These are phyloP conservation scores for Candida peoriensis DNA, from an alignment of 805 yeast genomes.

Conservation along the genomic window DNA sequence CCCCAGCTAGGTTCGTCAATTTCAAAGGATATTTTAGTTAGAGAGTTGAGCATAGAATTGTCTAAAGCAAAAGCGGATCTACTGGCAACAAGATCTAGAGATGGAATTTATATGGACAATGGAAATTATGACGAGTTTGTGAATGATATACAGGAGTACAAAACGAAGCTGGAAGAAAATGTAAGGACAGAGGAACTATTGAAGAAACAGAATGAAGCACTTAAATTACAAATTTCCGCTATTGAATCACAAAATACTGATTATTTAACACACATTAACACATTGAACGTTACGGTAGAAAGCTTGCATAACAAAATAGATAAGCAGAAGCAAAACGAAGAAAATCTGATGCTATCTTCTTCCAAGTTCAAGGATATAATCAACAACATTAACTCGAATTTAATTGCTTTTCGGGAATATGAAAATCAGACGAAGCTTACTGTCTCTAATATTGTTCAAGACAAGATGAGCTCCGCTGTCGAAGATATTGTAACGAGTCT, in stretches of 20 bases:
- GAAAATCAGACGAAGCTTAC: slow-evolving; percentile 18
- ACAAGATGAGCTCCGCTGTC: slow-evolving; percentile 3
- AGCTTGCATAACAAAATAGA: slow-evolving; percentile 26
- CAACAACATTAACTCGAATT: slow-evolving; percentile 25
- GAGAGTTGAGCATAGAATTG: slow-evolving; percentile 41
- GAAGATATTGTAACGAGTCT: slow-evolving; percentile 5
- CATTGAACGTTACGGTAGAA: slow-evolving; percentile 24
- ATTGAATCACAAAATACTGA: slow-evolving; percentile 19
- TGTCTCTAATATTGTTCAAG: slow-evolving; percentile 11
- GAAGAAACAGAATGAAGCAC: slow-evolving; percentile 30
- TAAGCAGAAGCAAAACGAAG: slow-evolving; percentile 27
- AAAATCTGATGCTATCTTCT: slow-evolving; percentile 27
- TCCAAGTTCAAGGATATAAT: slow-evolving; percentile 27
- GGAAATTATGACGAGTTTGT: slow-evolving; percentile 50
- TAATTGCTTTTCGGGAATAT: slow-evolving; percentile 19
- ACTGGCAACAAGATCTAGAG: slow-evolving; percentile 54
- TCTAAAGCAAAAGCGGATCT: slow-evolving; percentile 52
- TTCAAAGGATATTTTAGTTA: slow-evolving; percentile 45
- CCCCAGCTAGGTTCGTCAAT: slow-evolving; percentile 60
- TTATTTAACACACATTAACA: slow-evolving; percentile 20
- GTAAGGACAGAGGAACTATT: slow-evolving; percentile 37
- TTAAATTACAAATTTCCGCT: slow-evolving; percentile 20
- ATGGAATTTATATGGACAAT: slow-evolving; percentile 62
- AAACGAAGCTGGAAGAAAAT: slow-evolving; percentile 44
- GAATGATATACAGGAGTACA: slow-evolving; percentile 42